These are phyloP conservation scores for Fomitopsis pinicola DNA, from an alignment of 1,284 basidiomycete species.

Conservation along the genomic window DNA sequence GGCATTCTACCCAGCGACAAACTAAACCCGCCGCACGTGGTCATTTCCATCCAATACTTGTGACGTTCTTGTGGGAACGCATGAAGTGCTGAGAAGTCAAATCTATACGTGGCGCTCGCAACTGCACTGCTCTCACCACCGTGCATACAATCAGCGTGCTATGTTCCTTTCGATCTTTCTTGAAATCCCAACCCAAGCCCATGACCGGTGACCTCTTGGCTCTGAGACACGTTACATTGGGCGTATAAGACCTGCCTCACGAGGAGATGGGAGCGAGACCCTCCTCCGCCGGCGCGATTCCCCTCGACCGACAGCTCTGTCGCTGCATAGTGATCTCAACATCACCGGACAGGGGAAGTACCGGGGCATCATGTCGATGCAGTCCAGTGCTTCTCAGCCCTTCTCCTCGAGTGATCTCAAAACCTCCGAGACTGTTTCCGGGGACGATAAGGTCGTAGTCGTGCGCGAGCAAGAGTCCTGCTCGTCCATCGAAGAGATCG, in stretches of 20 bases:
- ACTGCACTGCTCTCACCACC: not conserved
- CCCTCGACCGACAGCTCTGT: not conserved
- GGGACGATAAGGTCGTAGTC: not conserved
- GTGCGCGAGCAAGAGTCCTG: not conserved
- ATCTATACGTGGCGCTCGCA: not conserved
- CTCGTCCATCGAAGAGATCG: conserved; percentile 19
- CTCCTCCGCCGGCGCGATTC: not conserved
- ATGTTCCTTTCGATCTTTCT: not conserved
- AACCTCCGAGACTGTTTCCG: not conserved
- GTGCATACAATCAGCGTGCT: not conserved
- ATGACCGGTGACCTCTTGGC: not conserved
- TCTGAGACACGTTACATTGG: not conserved
- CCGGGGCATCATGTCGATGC: not conserved
- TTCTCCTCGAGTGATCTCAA: not conserved
- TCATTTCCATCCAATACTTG: too few relatives aligned
- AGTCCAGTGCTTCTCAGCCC: not conserved
- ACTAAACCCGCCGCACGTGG: too few relatives aligned
- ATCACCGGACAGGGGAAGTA: not conserved
- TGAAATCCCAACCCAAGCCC: not conserved
- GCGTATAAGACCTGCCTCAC: not conserved
- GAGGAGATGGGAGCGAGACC: not conserved
- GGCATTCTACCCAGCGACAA: too few relatives aligned
- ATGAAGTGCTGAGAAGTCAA: not conserved
- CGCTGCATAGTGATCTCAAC: conserved; percentile 2
- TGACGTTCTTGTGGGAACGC: not conserved